Conservation (phyloP, 306 rosid genomes). For the Alnus glutinosa region DNA sequence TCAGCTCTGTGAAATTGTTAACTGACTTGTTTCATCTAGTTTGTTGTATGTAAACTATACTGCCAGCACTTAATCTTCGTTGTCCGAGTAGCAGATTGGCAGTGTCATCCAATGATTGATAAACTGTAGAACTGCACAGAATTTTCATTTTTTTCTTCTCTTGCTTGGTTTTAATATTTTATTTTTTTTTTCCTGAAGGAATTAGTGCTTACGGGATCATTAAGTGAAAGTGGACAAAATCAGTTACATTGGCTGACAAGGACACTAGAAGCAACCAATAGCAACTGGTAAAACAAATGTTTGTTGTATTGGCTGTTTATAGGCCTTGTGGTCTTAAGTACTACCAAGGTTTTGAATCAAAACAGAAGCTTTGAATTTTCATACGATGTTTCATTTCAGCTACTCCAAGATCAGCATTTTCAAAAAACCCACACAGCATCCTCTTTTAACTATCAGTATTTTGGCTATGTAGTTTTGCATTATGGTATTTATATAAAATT, state of each 20-base stretch:
- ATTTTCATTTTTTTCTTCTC: not conserved
- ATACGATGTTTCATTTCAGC: not conserved
- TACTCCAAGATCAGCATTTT: not conserved
- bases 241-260: constrained; percentile 47
- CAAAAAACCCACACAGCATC: not conserved
- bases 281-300: constrained; percentile 52
- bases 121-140: not conserved
- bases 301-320: not conserved
- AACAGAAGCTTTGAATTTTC: not conserved
- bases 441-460: not conserved
- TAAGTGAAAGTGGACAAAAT: constrained; percentile 26
- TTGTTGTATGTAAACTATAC: not conserved
- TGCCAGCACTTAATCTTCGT: not conserved
- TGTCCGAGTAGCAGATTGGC: not conserved
- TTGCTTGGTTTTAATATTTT: constrained; percentile 3
- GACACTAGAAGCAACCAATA: constrained; percentile 38
- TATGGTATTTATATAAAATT: not conserved
- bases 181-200: constrained; percentile 28
- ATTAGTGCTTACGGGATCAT: constrained; percentile 19
- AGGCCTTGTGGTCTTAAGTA: not conserved
- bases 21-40: not conserved
- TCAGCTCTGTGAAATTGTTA: not conserved
- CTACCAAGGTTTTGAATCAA: not conserved
- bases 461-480: not conserved
- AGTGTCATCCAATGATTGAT: not conserved